Evolutionary conservation across 2,329 filamentous ascomycete genomes (phyloP), one percentile per base, ranked within the genome.

Genomic region (Ophiostoma piceae): DNA sequence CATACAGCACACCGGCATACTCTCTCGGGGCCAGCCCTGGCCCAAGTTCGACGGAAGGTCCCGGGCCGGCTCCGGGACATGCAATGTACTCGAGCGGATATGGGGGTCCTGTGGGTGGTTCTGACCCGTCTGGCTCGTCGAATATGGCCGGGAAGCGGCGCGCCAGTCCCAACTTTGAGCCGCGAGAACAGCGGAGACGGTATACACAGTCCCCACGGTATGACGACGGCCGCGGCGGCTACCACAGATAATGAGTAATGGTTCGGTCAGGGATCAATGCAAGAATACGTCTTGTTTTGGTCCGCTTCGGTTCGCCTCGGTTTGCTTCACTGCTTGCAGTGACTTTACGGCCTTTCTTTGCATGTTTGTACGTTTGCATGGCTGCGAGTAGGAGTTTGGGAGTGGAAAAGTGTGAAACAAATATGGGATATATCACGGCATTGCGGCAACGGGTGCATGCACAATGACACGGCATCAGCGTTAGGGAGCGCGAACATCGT

Each of bases 1-100:
- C 86, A 0, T 89, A 88, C 75, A 84, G 80, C 73, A 84, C 84
- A n/a, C 84, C 84, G 54, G 83, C 84, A 0, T 86, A 85, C 75
- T 82, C 83, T 8, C 77, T 81, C 68, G 79, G 79, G 39, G 77
- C 77, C 65, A 79, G 80, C 71, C 77, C 78, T 35, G 75, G 79
- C 37, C 75, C 1, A 77, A 79, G 14, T 85, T 82, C 68, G 82
- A 83, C 0, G 80, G 80, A 1, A 79, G 79, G 14, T 75, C 14
- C 37, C 1, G n/a, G 35, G n/a, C 64, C 62, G 32, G 62, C 16
- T 37, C 39, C 57, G 14, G 26, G 57, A 62, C 57, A 37, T 32
- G 3, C 62, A 1, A 65, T 65, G 62, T 22, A 68, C 57, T 22
- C 67, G n/a, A 19, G 62, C 54, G 57, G 69, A 12, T 39, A 57